phyloP scores from a whole-genome alignment of 306 rosid species.

The Ormosia semicastrata region DNA sequence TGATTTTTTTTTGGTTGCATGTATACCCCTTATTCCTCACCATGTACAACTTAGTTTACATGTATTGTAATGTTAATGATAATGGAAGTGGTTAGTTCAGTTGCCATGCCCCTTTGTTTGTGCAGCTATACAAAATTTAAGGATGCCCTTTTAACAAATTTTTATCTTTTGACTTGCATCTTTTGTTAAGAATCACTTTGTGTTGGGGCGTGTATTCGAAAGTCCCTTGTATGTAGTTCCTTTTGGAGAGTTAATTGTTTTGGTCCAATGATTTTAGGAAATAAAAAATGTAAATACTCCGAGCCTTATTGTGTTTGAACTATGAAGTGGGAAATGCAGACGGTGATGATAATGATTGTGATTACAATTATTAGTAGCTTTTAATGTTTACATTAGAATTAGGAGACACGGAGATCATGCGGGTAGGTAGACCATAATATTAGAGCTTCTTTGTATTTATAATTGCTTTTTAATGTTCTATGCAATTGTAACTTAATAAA shows the following conservation, averaged over 20 bases:
- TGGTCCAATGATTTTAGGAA: background rate
- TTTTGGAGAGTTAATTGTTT: background rate
- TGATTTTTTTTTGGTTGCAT: background rate
- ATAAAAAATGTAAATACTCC: background rate
- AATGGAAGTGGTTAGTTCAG: background rate
- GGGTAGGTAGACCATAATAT: background rate
- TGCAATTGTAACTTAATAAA: background rate
- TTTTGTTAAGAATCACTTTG: background rate
- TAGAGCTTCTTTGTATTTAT: background rate
- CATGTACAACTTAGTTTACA: background rate
- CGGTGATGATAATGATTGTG: background rate
- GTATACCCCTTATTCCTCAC: background rate
- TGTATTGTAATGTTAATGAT: background rate
- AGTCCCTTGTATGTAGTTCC: background rate
- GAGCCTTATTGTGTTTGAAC: background rate
- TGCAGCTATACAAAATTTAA: background rate
- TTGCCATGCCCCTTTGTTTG: background rate
- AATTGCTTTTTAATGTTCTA: background rate
- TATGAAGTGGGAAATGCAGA: background rate
- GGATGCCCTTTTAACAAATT: conserved; percentile 9
- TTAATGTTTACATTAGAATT: background rate
- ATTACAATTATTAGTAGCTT: background rate
- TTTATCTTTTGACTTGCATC: background rate
- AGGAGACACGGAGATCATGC: background rate
- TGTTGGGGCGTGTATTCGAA: background rate